phyloP scores from a whole-genome alignment of 352 stramenopile genomes.

The Globisporangium splendens region DNA sequence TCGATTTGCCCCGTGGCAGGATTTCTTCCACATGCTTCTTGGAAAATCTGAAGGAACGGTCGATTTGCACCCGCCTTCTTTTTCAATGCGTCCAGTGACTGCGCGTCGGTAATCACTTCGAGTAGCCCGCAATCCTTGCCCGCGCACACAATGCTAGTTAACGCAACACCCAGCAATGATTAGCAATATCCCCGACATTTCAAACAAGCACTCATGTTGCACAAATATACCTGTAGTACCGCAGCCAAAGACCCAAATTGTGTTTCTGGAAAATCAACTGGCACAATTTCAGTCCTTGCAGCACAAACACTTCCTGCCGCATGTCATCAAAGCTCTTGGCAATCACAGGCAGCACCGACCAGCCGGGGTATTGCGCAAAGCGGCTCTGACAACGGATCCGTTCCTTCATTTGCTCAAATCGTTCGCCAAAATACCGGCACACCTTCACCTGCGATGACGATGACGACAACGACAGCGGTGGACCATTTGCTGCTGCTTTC shows the following conservation, averaged over 20 bases:
- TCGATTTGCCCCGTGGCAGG: conserved; percentile 37
- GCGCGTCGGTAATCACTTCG: conserved; percentile 93
- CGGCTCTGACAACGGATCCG: conserved; percentile 75
- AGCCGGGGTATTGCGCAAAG: conserved; percentile 65
- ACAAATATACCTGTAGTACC: conserved; percentile 76
- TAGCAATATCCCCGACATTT: no score
- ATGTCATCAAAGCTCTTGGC: conserved; percentile 98
- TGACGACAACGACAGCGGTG: conserved; percentile 14
- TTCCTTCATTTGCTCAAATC: conserved; percentile 87
- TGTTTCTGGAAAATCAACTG: conserved; percentile 92
- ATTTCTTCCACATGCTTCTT: conserved; percentile 40
- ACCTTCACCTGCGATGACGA: conserved; percentile 16
- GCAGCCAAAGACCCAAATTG: conserved; percentile 86
- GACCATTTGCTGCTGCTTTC: not conserved
- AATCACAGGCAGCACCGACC: conserved; percentile 90
- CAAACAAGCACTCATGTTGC: no score
- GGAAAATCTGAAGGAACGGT: conserved; percentile 48
- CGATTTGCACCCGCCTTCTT: conserved; percentile 64
- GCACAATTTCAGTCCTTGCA: conserved; percentile 93
- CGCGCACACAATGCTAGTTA: conserved; percentile 88
- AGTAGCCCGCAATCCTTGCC: conserved; percentile 91
- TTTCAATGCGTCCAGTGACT: conserved; percentile 95
- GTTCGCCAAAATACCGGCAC: conserved; percentile 69
- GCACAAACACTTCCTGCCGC: conserved; percentile 94
- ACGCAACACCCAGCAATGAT: not conserved